These are phyloP conservation scores for Fusarium floridanum DNA, from an alignment of 2,329 filamentous ascomycete species.

Conservation along the genomic window DNA sequence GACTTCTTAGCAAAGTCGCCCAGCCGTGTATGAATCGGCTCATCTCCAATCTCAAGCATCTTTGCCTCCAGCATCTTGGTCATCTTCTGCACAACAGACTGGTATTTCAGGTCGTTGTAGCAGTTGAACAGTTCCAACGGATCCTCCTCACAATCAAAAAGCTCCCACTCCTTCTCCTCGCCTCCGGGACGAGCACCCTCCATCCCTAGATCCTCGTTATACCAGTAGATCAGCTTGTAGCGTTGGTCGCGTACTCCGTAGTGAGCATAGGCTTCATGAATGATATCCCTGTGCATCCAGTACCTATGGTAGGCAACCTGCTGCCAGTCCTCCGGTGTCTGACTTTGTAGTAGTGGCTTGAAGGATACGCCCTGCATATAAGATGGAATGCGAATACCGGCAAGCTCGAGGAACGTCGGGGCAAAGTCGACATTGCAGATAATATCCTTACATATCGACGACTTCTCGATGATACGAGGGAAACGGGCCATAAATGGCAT, in stretches of 20 bases:
- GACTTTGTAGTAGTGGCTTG: neutral
- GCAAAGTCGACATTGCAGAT: slow-evolving; percentile 68
- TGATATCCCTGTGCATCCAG: slow-evolving; percentile 66
- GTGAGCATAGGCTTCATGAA: slow-evolving; percentile 64
- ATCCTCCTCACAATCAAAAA: slow-evolving; percentile 65
- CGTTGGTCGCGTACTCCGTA: slow-evolving; percentile 64
- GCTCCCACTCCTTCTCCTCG: slow-evolving; percentile 63
- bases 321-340: slow-evolving; percentile 55
- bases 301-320: slow-evolving; percentile 67
- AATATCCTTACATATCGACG: slow-evolving; percentile 60
- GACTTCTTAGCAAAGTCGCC: neutral
- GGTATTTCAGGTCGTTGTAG: neutral
- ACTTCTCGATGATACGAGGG: slow-evolving; percentile 55
- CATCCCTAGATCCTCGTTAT: slow-evolving; percentile 62
- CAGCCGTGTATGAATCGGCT: neutral
- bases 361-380: slow-evolving; percentile 64
- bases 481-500: slow-evolving; percentile 66
- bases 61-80: neutral
- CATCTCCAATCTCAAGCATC: neutral
- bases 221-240: slow-evolving; percentile 70
- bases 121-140: slow-evolving; percentile 61
- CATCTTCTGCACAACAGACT: neutral
- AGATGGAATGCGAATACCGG: slow-evolving; percentile 54
- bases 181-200: slow-evolving; percentile 58
- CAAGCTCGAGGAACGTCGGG: slow-evolving; percentile 62